A percentile compares a stretch with the other conserved stretches of the same genome.
These are phyloP conservation scores for Crithidia thermophila DNA, from an alignment of 208 protist genomes.

Conservation along the genomic window DNA sequence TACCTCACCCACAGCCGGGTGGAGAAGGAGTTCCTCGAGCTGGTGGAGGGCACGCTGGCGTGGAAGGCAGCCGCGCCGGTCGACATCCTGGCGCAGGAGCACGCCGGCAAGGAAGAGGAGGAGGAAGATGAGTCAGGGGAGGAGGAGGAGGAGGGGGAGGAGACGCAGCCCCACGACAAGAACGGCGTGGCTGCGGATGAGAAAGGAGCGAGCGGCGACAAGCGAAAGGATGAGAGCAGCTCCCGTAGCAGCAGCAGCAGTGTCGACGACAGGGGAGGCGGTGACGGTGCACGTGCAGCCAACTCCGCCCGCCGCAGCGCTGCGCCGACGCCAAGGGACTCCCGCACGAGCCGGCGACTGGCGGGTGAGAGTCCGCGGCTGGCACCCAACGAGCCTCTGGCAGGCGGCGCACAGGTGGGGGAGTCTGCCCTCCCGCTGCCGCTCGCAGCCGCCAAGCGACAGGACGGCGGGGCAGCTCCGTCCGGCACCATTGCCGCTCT, in stretches of 20 bases:
- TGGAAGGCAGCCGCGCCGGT: conserved; percentile 29
- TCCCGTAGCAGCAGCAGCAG: neutral
- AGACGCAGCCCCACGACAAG: neutral
- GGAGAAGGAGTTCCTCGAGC: conserved; percentile 36
- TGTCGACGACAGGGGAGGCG: neutral
- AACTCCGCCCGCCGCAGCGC: neutral
- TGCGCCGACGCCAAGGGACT: too few relatives aligned
- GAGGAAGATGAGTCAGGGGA: neutral
- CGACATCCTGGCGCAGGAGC: neutral
- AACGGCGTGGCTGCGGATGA: neutral
- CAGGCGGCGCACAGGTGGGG: neutral
- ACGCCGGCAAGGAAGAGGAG: neutral
- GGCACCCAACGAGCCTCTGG: neutral
- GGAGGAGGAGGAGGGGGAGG: neutral
- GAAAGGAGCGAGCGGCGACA: neutral
- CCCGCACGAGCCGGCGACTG: neutral
- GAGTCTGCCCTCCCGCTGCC: neutral
- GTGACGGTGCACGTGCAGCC: neutral
- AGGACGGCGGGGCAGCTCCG: neutral
- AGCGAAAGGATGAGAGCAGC: too few relatives aligned
- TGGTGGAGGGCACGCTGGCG: conserved; percentile 37
- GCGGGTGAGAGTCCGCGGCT: neutral
- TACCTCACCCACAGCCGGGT: conserved; percentile 36
- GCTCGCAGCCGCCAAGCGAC: neutral
- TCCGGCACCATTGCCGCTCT: neutral